A percentile compares a stretch with the other conserved stretches of the same genome.
Conservation (phyloP, 2,329 filamentous ascomycete species). For the Diplodia corticola region DNA sequence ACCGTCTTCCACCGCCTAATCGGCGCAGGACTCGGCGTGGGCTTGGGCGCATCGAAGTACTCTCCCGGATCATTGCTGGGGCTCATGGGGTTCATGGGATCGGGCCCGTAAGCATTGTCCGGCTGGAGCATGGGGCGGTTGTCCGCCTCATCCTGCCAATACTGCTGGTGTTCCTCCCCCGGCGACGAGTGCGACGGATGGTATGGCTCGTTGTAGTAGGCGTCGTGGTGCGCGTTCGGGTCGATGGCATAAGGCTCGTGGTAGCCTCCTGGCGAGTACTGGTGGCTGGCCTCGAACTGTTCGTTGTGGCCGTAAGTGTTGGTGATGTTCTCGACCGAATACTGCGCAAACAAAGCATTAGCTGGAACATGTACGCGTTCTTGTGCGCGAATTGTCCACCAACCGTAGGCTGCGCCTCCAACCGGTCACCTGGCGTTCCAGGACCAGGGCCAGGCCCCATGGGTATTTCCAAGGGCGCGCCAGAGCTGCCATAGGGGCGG, state of each 20-base stretch:
- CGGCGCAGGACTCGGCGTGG: conserved; percentile 57
- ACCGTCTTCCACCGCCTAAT: conserved; percentile 97
- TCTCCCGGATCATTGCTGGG: conserved; percentile 31
- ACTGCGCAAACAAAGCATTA: conserved; percentile 45
- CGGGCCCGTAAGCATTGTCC: conserved; percentile 61
- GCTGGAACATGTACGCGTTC: conserved; percentile 20
- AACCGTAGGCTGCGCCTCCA: conserved; percentile 83
- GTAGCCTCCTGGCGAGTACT: conserved; percentile 47
- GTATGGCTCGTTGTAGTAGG: conserved; percentile 82
- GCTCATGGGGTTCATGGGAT: conserved; percentile 50
- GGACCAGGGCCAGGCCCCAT: conserved; percentile 56
- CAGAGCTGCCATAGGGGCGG: conserved; percentile 58
- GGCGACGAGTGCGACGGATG: conserved; percentile 69
- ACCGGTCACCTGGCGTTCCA: conserved; percentile 68
- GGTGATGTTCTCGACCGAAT: conserved; percentile 68
- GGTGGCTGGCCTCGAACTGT: conserved; percentile 55
- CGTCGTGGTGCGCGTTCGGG: conserved; percentile 83
- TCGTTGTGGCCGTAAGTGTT: conserved; percentile 65
- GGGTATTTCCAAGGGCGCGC: conserved; percentile 66
- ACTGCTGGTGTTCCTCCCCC: conserved; percentile 56
- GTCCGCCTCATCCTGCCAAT: conserved; percentile 70
- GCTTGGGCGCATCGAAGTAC: conserved; percentile 45
- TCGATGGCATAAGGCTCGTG: conserved; percentile 60
- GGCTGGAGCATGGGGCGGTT: conserved; percentile 73
- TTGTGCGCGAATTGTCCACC: conserved; percentile 40